Percentiles rank a stretch among this genome's conserved stretches.
These are phyloP conservation scores for Friedmanniomyces endolithicus DNA, from an alignment of 495 filamentous ascomycete genomes.

Conservation along the genomic window DNA sequence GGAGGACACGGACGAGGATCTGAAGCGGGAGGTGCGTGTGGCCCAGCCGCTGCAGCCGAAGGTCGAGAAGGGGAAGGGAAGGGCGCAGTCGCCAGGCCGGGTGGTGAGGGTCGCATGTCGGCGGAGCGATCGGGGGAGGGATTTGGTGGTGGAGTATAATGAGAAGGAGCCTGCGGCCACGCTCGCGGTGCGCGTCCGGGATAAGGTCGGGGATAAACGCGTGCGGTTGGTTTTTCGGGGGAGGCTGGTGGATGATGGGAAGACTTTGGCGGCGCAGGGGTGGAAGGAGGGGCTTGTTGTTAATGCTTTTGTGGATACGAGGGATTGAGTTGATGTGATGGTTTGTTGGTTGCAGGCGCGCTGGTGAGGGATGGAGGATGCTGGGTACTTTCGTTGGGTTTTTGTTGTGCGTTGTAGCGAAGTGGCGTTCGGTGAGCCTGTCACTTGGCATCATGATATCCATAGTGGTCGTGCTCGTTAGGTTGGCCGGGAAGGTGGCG, in stretches of 20 bases:
- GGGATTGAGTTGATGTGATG: neutral
- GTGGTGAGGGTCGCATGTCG: conserved; percentile 49
- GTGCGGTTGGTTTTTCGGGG: conserved; percentile 69
- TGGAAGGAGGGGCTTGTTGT: conserved; percentile 67
- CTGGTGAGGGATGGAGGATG: too few species aligned
- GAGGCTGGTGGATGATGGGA: conserved; percentile 56
- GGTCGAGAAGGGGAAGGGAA: conserved; percentile 20
- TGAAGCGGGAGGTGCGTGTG: neutral
- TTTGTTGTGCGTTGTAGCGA: too few species aligned
- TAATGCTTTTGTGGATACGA: conserved; percentile 54
- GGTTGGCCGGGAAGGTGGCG: too few species aligned
- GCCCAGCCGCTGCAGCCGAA: neutral
- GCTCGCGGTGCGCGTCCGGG: conserved; percentile 48
- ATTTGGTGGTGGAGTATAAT: conserved; percentile 48
- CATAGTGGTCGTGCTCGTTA: too few species aligned
- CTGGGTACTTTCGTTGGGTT: too few species aligned
- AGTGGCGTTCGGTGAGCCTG: too few species aligned
- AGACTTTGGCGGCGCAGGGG: conserved; percentile 51
- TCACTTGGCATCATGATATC: too few species aligned
- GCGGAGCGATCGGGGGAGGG: conserved; percentile 56
- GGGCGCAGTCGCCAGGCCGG: conserved; percentile 32
- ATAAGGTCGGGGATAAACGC: conserved; percentile 44
- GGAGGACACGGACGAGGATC: conserved; percentile 25
- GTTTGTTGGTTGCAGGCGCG: neutral
- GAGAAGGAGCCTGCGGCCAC: conserved; percentile 51